These are phyloP conservation scores for Camptophora hylomeconis DNA, from an alignment of 2,329 filamentous ascomycete genomes.

Conservation along the genomic window DNA sequence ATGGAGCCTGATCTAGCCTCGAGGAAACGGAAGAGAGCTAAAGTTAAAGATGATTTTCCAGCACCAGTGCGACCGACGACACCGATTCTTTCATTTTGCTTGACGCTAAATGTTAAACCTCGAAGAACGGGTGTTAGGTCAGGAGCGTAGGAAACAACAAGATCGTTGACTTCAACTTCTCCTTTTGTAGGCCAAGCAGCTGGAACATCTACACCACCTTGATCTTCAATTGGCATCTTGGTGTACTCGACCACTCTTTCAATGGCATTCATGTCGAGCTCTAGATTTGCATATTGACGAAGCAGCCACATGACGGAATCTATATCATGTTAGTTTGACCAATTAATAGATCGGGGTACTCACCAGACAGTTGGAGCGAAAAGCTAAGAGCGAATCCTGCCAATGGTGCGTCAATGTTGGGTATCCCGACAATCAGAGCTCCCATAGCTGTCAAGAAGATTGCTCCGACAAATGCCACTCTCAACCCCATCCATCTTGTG, in stretches of 20 bases:
- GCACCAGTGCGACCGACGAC: conserved; percentile 67
- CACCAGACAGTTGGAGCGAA: conserved; percentile 57
- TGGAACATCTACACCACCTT: conserved; percentile 47
- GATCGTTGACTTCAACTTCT: conserved; percentile 56
- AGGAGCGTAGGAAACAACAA: conserved; percentile 59
- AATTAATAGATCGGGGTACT: too few species aligned
- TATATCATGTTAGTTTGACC: too few species aligned
- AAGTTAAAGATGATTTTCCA: conserved; percentile 62
- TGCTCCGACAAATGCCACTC: conserved; percentile 57
- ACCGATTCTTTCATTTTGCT: conserved; percentile 57
- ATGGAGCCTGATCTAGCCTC: conserved; percentile 55
- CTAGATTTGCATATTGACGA: conserved; percentile 54
- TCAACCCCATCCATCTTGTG: conserved; percentile 64
- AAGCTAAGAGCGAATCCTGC: conserved; percentile 67
- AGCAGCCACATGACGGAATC: conserved; percentile 52
- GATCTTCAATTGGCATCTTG: conserved; percentile 52
- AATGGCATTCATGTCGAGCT: conserved; percentile 66
- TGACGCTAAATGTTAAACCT: conserved; percentile 53
- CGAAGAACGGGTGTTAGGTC: conserved; percentile 60
- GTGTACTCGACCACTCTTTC: conserved; percentile 67
- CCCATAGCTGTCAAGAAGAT: conserved; percentile 55
- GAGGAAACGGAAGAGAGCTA: conserved; percentile 66
- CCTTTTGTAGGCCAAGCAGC: conserved; percentile 67
- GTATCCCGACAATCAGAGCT: conserved; percentile 48
- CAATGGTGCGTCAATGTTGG: conserved; percentile 52